Evolutionary conservation across 1,284 basidiomycete genomes (phyloP).

Genomic region (Melampsora larici-populina): DNA sequence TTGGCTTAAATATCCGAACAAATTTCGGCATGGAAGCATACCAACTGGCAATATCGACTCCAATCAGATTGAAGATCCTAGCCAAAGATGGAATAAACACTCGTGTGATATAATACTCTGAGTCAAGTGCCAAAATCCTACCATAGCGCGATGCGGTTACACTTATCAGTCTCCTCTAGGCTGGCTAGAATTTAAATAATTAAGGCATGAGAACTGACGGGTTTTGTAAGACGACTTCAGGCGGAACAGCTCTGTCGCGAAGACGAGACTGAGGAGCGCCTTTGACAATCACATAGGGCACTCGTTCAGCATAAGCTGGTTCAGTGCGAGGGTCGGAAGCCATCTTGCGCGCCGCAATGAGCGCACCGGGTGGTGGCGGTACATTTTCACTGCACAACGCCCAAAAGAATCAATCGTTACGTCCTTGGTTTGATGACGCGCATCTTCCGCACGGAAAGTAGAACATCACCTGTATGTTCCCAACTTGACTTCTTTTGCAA

Average conservation of each 20-base stretch:
- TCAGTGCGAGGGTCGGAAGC: conserved; percentile 74
- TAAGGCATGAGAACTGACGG: conserved; percentile 57
- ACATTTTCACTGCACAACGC: conserved; percentile 64
- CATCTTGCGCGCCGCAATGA: conserved; percentile 74
- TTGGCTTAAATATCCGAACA: conserved; percentile 40
- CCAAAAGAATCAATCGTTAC: background rate
- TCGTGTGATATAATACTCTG: conserved; percentile 81
- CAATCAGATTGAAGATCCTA: conserved; percentile 85
- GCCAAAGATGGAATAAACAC: conserved; percentile 85
- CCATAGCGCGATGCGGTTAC: background rate
- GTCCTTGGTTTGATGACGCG: background rate
- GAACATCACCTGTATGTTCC: conserved; percentile 76
- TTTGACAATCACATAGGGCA: conserved; percentile 81
- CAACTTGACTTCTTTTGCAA: conserved; percentile 87
- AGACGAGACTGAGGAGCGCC: conserved; percentile 68
- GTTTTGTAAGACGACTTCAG: conserved; percentile 71
- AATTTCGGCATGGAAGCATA: conserved; percentile 78
- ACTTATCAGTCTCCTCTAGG: background rate
- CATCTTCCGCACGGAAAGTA: background rate
- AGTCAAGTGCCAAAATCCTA: conserved; percentile 69
- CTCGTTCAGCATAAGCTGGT: conserved; percentile 84
- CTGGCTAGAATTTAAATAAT: background rate
- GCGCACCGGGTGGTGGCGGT: conserved; percentile 82
- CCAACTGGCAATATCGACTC: conserved; percentile 83
- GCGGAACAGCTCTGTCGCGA: conserved; percentile 75